Percentiles rank a stretch among this genome's conserved stretches.
phyloP scores from a whole-genome alignment of 805 yeast genomes.

The Wickerhamomyces subpelliculosus region DNA sequence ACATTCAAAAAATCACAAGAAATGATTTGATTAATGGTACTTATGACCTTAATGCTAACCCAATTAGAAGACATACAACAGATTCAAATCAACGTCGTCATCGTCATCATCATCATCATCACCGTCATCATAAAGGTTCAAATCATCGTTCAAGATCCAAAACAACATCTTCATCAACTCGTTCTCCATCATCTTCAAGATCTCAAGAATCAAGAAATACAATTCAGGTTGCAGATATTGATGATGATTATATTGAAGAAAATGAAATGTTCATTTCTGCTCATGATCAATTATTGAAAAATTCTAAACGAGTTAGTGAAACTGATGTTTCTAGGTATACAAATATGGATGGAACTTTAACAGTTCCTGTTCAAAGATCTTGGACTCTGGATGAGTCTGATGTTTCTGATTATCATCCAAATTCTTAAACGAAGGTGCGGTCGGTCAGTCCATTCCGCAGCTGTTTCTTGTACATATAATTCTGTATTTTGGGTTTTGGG shows the following conservation, averaged over 20 bases:
- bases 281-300: not conserved
- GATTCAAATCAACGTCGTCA: not conserved
- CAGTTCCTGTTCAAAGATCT: slow-evolving; percentile 1
- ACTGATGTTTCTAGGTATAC: not conserved
- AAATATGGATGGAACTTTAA: slow-evolving; percentile 1
- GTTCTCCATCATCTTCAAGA: not conserved
- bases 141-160: not conserved
- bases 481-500: no score
- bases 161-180: not conserved
- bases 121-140: not conserved
- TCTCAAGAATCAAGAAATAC: not conserved
- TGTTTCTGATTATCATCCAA: not conserved
- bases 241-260: not conserved
- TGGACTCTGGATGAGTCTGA: not conserved
- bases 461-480: no score
- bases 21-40: slow-evolving; percentile 15
- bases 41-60: not conserved
- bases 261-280: not conserved
- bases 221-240: not conserved
- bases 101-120: not conserved
- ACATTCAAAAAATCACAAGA: slow-evolving; percentile 19
- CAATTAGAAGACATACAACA: not conserved
- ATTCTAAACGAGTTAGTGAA: not conserved
- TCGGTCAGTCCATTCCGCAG: no score
- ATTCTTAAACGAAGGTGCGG: not conserved